Percentiles rank a stretch among this genome's conserved stretches.
Evolutionary conservation across 1,284 basidiomycete species (phyloP).

Genomic region (Boletus smithii): DNA sequence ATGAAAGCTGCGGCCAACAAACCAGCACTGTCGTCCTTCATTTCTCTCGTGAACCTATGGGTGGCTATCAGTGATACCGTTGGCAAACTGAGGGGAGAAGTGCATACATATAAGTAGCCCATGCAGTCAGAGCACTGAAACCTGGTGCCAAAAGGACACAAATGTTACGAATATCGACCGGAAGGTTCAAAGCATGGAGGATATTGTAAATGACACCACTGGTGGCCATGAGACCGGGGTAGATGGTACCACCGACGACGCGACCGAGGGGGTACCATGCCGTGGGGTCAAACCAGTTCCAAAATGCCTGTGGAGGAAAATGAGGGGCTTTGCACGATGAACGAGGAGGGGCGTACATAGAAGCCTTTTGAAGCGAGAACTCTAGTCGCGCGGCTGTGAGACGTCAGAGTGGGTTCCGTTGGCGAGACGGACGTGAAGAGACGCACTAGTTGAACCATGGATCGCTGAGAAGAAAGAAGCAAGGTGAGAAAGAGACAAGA

Average conservation of each 20-base stretch:
- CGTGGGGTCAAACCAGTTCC: constrained; percentile 99
- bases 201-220: constrained; percentile 95
- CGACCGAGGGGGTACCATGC: constrained; percentile 99
- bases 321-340: not conserved
- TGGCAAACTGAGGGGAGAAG: not conserved
- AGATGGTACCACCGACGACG: constrained; percentile 97
- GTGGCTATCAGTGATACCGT: constrained; percentile 3
- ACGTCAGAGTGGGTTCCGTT: constrained; percentile 6
- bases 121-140: constrained; percentile 95
- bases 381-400: constrained; percentile 80
- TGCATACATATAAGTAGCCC: constrained; percentile 91
- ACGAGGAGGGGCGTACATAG: constrained; percentile 60
- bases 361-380: constrained; percentile 91
- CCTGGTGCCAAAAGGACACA: constrained; percentile 97
- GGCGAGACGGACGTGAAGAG: not conserved
- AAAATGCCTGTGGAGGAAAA: constrained; percentile 73
- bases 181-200: constrained; percentile 85
- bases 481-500: constrained; percentile 9
- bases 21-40: constrained; percentile 92
- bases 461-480: constrained; percentile 59
- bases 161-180: constrained; percentile 96
- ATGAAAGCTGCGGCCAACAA: constrained; percentile 98
- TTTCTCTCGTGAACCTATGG: constrained; percentile 87
- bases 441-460: constrained; percentile 97
- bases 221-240: constrained; percentile 97